Percentiles rank a stretch among this genome's conserved stretches.
These are phyloP conservation scores for Eustoma russellianum DNA, from an alignment of 257 asterid species.

Conservation along the genomic window DNA sequence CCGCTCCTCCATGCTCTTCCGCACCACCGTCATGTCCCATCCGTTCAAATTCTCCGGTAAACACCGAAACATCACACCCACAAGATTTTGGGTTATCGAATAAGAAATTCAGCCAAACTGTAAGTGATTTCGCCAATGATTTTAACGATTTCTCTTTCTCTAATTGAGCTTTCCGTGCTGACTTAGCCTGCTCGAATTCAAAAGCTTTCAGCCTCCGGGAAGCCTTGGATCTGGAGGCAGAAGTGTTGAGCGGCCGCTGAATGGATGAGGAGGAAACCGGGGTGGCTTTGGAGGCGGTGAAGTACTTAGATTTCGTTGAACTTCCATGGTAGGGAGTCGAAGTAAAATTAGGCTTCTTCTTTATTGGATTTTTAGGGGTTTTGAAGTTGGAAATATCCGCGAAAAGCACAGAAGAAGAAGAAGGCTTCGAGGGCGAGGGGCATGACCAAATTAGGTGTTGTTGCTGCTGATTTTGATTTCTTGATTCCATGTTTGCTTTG, in stretches of 20 bases:
- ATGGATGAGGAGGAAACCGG: conserved; percentile 39
- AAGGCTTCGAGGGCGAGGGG: conserved; percentile 36
- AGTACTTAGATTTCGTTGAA: conserved; percentile 33
- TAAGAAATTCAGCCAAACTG: conserved; percentile 87
- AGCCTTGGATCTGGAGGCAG: conserved; percentile 33
- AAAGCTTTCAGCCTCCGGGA: conserved; percentile 61
- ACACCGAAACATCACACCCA: conserved; percentile 56
- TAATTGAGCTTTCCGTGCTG: conserved; percentile 60
- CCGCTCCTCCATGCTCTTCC: conserved; percentile 11
- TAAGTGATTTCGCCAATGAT: conserved; percentile 65
- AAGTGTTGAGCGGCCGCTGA: conserved; percentile 18
- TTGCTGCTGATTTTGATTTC: conserved; percentile 10
- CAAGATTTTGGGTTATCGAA: conserved; percentile 73
- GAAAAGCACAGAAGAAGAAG: conserved; percentile 36
- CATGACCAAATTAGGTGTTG: conserved; percentile 1
- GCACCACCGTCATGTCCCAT: conserved; percentile 17
- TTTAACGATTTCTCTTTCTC: conserved; percentile 61
- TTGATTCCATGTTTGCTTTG: conserved; percentile 9
- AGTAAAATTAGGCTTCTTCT: conserved; percentile 18
- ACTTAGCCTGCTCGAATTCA: conserved; percentile 76
- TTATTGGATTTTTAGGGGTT: conserved; percentile 49
- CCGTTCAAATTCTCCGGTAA: conserved; percentile 45
- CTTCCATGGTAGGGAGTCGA: conserved; percentile 17
- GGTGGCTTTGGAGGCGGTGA: conserved; percentile 54
- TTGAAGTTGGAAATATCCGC: conserved; percentile 58